These are phyloP conservation scores for Helotiales sp. DNA, from an alignment of 2,329 filamentous ascomycete genomes.

Conservation along the genomic window DNA sequence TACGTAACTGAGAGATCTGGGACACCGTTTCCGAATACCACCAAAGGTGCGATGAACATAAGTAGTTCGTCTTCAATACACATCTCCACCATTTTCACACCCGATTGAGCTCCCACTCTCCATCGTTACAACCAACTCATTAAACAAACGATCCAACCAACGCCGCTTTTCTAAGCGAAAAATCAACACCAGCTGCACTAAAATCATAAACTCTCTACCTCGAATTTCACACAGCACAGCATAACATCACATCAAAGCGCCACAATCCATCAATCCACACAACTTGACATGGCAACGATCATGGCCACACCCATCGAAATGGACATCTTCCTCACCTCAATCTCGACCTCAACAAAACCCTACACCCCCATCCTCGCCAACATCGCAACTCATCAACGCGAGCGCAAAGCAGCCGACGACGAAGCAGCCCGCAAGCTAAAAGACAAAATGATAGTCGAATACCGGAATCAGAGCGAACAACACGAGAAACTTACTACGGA, in stretches of 20 bases:
- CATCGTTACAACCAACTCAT: background rate
- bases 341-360: background rate
- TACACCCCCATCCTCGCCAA: background rate
- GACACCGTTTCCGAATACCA: background rate
- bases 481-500: background rate
- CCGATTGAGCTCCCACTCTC: background rate
- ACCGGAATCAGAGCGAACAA: background rate
- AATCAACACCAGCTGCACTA: too few species aligned
- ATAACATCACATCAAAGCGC: too few species aligned
- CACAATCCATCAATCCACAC: too few species aligned
- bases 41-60: background rate
- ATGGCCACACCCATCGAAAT: background rate
- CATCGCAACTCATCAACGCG: background rate
- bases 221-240: too few species aligned
- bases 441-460: background rate
- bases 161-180: background rate
- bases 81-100: background rate
- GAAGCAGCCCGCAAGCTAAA: background rate
- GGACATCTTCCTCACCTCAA: background rate
- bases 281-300: too few species aligned
- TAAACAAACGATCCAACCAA: background rate
- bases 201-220: too few species aligned
- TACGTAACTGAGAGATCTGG: too few species aligned
- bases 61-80: background rate
- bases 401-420: background rate